A percentile compares a stretch with the other conserved stretches of the same genome.
phyloP scores from a whole-genome alignment of 2,329 filamentous ascomycete species.

The Cryphonectria parasitica region DNA sequence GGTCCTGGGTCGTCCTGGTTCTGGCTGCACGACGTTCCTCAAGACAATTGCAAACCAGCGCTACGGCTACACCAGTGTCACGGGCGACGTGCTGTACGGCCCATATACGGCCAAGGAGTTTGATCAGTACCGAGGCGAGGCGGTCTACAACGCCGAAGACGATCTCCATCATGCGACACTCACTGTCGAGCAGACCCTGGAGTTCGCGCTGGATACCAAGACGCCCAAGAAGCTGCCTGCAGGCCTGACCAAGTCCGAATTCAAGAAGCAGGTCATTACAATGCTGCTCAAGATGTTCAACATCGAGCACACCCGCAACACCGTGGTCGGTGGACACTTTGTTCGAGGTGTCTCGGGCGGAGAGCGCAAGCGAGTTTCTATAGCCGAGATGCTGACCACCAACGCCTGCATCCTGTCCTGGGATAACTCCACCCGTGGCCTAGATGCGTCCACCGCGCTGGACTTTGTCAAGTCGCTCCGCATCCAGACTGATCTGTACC shows the following conservation, averaged over 20 bases:
- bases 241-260: conserved; percentile 72
- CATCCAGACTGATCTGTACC: conserved; percentile 81
- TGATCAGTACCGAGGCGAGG: conserved; percentile 76
- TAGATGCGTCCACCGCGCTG: conserved; percentile 60
- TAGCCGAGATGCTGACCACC: conserved; percentile 81
- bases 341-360: conserved; percentile 80
- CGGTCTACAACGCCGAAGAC: conserved; percentile 85
- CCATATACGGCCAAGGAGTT: conserved; percentile 74
- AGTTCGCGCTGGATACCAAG: conserved; percentile 84
- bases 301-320: conserved; percentile 85
- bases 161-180: conserved; percentile 85
- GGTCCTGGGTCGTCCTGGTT: conserved; percentile 77
- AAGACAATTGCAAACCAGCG: conserved; percentile 71
- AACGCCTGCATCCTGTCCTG: conserved; percentile 73
- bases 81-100: conserved; percentile 77
- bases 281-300: conserved; percentile 90
- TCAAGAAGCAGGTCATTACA: conserved; percentile 75
- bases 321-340: conserved; percentile 81
- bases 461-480: conserved; percentile 67
- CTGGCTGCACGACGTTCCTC: conserved; percentile 71
- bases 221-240: conserved; percentile 78
- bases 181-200: conserved; percentile 84
- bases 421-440: conserved; percentile 65
- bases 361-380: conserved; percentile 79
- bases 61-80: conserved; percentile 56